A percentile compares a stretch with the other conserved stretches of the same genome.
phyloP scores from a whole-genome alignment of 169 alveolate species.

The Eimeria necatrix region DNA sequence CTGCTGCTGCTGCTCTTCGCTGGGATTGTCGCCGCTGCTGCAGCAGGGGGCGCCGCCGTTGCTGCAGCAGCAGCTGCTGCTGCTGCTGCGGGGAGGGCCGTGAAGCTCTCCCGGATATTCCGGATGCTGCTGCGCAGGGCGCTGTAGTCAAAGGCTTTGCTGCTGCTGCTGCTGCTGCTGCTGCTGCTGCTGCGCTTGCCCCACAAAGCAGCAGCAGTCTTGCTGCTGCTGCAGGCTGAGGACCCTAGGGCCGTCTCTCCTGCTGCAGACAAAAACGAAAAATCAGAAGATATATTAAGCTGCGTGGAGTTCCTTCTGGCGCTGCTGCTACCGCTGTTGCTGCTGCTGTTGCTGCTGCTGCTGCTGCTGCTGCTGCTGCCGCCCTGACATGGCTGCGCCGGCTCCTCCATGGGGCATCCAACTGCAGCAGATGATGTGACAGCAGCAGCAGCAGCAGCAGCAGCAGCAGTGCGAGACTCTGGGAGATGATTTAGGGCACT shows the following conservation, averaged over 20 bases:
- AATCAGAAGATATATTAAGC: not conserved
- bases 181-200: conserved; percentile 3
- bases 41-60: not conserved
- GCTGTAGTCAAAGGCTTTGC: conserved; percentile 60
- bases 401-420: not conserved
- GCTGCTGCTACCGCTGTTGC: conserved; percentile 69
- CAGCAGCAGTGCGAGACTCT: not conserved
- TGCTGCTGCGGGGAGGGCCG: conserved; percentile 50
- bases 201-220: conserved; percentile 61
- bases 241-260: conserved; percentile 12
- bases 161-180: conserved; percentile 62
- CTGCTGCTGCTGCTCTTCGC: conserved; percentile 28
- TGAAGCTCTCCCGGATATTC: conserved; percentile 61
- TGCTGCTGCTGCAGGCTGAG: conserved; percentile 52
- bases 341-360: conserved; percentile 19
- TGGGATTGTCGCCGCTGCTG: not conserved
- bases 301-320: not conserved
- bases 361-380: not conserved
- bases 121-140: conserved; percentile 72
- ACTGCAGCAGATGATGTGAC: not conserved
- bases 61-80: conserved; percentile 43
- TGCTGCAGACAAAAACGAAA: conserved; percentile 5
- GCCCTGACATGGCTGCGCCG: not conserved
- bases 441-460: conserved; percentile 31
- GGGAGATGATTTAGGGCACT: too few relatives aligned